Conservation (phyloP, 1,139 yeast species). For the Zygosaccharomyces sapae region DNA sequence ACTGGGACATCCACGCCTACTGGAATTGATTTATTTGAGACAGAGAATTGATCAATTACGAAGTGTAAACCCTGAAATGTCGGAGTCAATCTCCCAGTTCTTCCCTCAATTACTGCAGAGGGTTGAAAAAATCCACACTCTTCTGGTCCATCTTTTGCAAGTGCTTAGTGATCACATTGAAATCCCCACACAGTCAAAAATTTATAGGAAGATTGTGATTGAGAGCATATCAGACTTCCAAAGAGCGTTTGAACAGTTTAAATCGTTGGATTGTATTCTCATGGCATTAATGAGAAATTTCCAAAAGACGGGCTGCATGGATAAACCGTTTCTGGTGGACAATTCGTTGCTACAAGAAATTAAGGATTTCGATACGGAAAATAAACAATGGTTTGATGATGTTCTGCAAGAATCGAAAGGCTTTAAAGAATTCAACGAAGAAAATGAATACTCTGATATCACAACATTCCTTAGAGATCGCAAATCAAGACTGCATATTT, state of each 20-base stretch:
- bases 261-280: conserved; percentile 14
- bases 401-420: conserved; percentile 14
- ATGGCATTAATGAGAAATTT: conserved; percentile 12
- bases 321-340: conserved; percentile 13
- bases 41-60: conserved; percentile 14
- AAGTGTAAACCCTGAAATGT: conserved; percentile 2
- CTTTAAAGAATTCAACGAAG: conserved; percentile 9
- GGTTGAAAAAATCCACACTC: conserved; percentile 11
- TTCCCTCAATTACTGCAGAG: conserved; percentile 10
- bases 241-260: conserved; percentile 15
- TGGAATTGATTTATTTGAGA: conserved; percentile 25
- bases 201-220: conserved; percentile 13
- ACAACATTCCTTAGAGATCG: conserved; percentile 13
- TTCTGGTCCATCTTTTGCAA: conserved; percentile 14
- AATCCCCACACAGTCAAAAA: conserved; percentile 9
- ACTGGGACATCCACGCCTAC: conserved; percentile 27
- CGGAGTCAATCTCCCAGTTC: conserved; percentile 6
- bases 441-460: neutral
- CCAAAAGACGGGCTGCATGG: conserved; percentile 11
- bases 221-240: conserved; percentile 16
- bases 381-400: conserved; percentile 15
- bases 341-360: conserved; percentile 11
- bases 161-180: conserved; percentile 17
- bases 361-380: conserved; percentile 11
- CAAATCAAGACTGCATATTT: conserved; percentile 17